Evolutionary conservation across 768 basidiomycete species (phyloP).

Genomic region (Serendipita vermifera): DNA sequence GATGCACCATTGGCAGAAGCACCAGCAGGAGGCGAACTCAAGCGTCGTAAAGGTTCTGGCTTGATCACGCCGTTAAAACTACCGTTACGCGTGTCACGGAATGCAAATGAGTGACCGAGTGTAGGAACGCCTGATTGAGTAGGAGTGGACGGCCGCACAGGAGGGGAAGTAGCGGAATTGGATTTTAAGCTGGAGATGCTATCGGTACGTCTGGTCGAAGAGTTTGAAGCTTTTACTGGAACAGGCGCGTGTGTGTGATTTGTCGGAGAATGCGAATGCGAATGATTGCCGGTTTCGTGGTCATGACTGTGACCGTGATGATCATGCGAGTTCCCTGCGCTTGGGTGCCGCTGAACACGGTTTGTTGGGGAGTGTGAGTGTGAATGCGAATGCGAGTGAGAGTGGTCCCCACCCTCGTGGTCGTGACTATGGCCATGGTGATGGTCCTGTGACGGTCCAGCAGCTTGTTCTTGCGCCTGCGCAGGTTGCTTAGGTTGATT

Average conservation of each 20-base stretch:
- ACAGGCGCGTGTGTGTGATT: too few relatives aligned
- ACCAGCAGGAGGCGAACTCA: neutral
- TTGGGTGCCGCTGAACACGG: too few relatives aligned
- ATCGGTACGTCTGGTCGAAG: neutral
- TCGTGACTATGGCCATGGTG: constrained; percentile 13
- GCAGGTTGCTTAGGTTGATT: constrained; percentile 18
- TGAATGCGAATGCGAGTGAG: constrained; percentile 2
- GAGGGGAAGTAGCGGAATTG: neutral
- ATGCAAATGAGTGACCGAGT: neutral
- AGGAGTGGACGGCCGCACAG: neutral
- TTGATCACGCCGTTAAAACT: neutral
- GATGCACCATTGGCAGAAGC: neutral
- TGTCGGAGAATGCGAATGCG: neutral
- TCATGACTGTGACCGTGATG: constrained; percentile 13
- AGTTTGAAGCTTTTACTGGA: too few relatives aligned
- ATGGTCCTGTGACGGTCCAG: constrained; percentile 13
- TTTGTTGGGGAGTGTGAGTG: neutral
- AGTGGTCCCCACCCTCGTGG: constrained; percentile 12
- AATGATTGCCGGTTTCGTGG: constrained; percentile 9
- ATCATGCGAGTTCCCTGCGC: too few relatives aligned
- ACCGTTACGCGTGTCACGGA: neutral
- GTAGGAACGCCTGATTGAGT: constrained; percentile 2
- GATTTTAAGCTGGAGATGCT: constrained; percentile 9
- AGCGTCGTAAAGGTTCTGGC: neutral
- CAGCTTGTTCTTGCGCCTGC: constrained; percentile 21